A percentile compares a stretch with the other conserved stretches of the same genome.
Conservation (phyloP, 2,329 filamentous ascomycete species). For the Acrocalymma vagum region DNA sequence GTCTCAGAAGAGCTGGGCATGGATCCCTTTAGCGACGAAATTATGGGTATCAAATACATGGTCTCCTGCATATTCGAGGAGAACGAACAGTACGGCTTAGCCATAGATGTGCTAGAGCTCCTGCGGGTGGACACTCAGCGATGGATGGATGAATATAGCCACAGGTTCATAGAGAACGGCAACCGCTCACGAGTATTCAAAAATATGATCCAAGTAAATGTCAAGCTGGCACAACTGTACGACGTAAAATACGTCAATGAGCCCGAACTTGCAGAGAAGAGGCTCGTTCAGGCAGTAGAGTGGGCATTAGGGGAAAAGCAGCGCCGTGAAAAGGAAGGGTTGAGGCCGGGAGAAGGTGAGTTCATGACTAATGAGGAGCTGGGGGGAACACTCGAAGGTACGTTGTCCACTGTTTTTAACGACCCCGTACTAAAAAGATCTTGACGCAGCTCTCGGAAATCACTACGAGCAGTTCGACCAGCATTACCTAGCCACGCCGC, state of each 20-base stretch:
- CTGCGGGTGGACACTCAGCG: constrained; percentile 72
- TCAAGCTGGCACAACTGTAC: constrained; percentile 88
- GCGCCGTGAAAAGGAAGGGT: constrained; percentile 70
- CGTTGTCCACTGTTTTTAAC: constrained; percentile 20
- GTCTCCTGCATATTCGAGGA: constrained; percentile 82
- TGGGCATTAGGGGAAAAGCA: constrained; percentile 78
- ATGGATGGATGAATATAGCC: constrained; percentile 56
- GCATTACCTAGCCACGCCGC: constrained; percentile 82
- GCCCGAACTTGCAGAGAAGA: constrained; percentile 75
- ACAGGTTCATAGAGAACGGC: constrained; percentile 48
- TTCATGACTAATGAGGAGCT: constrained; percentile 78
- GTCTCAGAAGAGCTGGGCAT: constrained; percentile 77
- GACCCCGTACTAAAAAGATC: constrained; percentile 29
- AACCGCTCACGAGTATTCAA: constrained; percentile 73
- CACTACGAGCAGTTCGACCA: constrained; percentile 78
- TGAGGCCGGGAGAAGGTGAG: constrained; percentile 73
- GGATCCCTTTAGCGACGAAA: constrained; percentile 90
- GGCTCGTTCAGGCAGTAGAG: constrained; percentile 82
- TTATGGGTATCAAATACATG: constrained; percentile 87
- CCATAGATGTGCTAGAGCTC: constrained; percentile 81
- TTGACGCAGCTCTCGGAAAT: constrained; percentile 70
- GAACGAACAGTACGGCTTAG: constrained; percentile 72
- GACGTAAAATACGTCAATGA: constrained; percentile 78
- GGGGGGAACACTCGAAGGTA: constrained; percentile 77
- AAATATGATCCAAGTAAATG: constrained; percentile 77